Conservation (phyloP, 805 yeast species). For the Candida krabiensis region DNA sequence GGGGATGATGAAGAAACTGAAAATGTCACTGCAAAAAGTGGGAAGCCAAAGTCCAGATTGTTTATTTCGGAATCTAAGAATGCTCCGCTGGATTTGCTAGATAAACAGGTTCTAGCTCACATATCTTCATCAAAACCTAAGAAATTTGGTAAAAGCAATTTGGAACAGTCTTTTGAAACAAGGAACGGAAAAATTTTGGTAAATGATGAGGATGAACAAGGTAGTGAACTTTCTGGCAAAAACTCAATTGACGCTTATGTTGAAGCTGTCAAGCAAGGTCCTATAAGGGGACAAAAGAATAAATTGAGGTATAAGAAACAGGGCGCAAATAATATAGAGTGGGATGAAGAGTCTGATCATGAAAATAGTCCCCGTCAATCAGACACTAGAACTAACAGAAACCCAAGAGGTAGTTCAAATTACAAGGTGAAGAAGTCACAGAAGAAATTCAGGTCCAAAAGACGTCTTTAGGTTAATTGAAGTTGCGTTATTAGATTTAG, state of each 20-base stretch:
- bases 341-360: conserved; percentile 38
- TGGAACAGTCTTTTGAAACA: conserved; percentile 44
- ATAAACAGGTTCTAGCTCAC: conserved; percentile 78
- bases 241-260: conserved; percentile 86
- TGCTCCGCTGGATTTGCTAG: conserved; percentile 84
- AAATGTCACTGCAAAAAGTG: conserved; percentile 14
- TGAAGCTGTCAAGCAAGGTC: conserved; percentile 91
- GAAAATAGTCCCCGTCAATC: conserved; percentile 4
- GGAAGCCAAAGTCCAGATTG: conserved; percentile 44
- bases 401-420: neutral
- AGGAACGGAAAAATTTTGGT: conserved; percentile 70
- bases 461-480: neutral
- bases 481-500: neutral
- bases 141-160: conserved; percentile 46
- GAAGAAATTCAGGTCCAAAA: neutral
- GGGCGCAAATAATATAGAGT: conserved; percentile 51
- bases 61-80: conserved; percentile 74
- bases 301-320: conserved; percentile 73
- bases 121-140: conserved; percentile 87
- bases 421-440: neutral
- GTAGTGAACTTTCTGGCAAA: conserved; percentile 40
- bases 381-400: too few relatives aligned
- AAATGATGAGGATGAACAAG: conserved; percentile 54
- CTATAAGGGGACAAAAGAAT: conserved; percentile 90
- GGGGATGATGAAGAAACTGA: conserved; percentile 31